Percentiles rank a stretch among this genome's conserved stretches.
Evolutionary conservation across 2,329 filamentous ascomycete genomes (phyloP).

Genomic region (Xylaria sp.): DNA sequence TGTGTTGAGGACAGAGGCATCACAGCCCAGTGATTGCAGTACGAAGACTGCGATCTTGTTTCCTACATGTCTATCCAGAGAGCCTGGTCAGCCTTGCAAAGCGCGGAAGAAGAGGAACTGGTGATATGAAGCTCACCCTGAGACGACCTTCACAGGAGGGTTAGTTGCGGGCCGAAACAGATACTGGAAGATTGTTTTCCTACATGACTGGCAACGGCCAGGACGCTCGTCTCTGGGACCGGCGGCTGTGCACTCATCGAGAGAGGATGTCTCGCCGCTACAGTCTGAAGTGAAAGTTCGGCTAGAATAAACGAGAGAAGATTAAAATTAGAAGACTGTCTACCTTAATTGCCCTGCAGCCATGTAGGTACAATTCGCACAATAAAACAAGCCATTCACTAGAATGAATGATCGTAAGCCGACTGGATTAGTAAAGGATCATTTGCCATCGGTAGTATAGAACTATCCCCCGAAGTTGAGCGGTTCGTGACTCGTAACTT

Average conservation of each 20-base stretch:
- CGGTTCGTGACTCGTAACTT: conserved; percentile 7
- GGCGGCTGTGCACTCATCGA: conserved; percentile 55
- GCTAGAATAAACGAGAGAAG: not conserved
- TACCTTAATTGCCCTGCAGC: not conserved
- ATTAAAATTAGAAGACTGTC: not conserved
- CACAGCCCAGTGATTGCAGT: conserved; percentile 92
- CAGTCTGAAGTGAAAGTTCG: not conserved
- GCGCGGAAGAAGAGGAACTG: conserved; percentile 34
- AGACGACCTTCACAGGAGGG: conserved; percentile 69
- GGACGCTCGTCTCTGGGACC: conserved; percentile 72
- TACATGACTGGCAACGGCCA: conserved; percentile 96
- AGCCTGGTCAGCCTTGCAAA: conserved; percentile 40
- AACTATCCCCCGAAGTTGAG: not conserved
- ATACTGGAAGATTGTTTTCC: conserved; percentile 42
- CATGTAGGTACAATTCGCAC: conserved; percentile 12
- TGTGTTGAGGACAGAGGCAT: conserved; percentile 93
- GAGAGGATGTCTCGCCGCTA: not conserved
- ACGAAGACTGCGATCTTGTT: conserved; percentile 98
- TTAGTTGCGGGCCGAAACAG: conserved; percentile 47
- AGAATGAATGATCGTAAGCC: not conserved
- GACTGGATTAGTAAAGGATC: not conserved
- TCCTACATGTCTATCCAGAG: conserved; percentile 81
- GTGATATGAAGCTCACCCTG: conserved; percentile 68
- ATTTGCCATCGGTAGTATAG: not conserved
- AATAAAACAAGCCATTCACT: not conserved